These are phyloP conservation scores for Suillus decipiens DNA, from an alignment of 768 basidiomycete genomes.

Conservation along the genomic window DNA sequence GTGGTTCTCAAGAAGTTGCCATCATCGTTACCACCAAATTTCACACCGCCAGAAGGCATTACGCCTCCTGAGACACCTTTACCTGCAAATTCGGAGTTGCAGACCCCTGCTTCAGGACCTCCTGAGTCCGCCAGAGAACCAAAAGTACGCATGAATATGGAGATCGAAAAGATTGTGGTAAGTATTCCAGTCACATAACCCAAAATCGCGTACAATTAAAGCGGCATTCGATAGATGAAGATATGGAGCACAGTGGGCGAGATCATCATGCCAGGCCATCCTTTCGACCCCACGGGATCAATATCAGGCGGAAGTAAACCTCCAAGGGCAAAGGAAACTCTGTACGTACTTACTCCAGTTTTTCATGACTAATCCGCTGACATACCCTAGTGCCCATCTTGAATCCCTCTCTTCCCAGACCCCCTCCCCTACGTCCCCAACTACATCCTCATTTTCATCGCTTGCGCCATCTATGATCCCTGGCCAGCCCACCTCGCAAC, in stretches of 20 bases:
- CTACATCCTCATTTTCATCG: conserved; percentile 56
- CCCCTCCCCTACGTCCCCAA: conserved; percentile 57
- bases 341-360: conserved; percentile 44
- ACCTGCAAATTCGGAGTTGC: conserved; percentile 7
- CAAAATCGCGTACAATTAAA: conserved; percentile 36
- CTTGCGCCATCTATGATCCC: conserved; percentile 34
- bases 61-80: conserved; percentile 8
- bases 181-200: conserved; percentile 24
- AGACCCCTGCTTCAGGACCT: conserved; percentile 9
- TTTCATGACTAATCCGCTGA: conserved; percentile 8
- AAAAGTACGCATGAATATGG: conserved; percentile 56
- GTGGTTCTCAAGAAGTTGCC: conserved; percentile 30
- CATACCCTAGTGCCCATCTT: conserved; percentile 51
- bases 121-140: conserved; percentile 25
- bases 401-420: conserved; percentile 51
- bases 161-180: conserved; percentile 67
- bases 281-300: conserved; percentile 35
- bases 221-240: conserved; percentile 71
- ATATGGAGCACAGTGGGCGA: conserved; percentile 72
- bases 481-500: conserved; percentile 57
- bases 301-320: conserved; percentile 37
- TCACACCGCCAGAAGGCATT: neutral
- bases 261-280: conserved; percentile 57
- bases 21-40: conserved; percentile 1
- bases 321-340: conserved; percentile 58